phyloP scores from a whole-genome alignment of 2,329 filamentous ascomycete genomes.

The Byssothecium circinans region DNA sequence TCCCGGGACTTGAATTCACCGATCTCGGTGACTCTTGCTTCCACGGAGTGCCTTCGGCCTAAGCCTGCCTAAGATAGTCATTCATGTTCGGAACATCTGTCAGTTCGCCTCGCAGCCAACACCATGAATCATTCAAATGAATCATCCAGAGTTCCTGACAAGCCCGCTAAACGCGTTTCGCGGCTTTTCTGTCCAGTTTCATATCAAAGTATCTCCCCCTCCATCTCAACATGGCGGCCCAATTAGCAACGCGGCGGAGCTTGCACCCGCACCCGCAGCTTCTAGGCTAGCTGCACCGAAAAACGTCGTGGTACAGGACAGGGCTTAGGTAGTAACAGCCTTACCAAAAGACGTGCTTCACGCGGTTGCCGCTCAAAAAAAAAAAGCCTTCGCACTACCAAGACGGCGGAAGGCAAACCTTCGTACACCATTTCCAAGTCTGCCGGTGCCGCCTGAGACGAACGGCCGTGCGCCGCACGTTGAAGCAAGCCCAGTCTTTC shows the following conservation, averaged over 20 bases:
- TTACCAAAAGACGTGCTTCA: slow-evolving; percentile 27
- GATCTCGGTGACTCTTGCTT: too few relatives aligned
- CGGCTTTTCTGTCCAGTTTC: slow-evolving; percentile 1
- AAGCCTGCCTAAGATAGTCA: too few relatives aligned
- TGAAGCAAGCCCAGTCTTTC: background rate
- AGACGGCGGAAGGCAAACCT: background rate
- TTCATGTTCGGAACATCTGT: too few relatives aligned
- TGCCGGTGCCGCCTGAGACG: background rate
- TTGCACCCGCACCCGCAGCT: background rate
- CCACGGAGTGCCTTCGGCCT: too few relatives aligned
- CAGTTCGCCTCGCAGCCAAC: background rate
- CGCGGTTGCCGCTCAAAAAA: slow-evolving; percentile 31
- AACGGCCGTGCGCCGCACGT: background rate
- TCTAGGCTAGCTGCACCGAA: slow-evolving; percentile 15
- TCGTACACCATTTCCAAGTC: background rate
- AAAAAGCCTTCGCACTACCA: background rate
- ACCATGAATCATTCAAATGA: background rate
- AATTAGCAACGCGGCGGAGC: slow-evolving; percentile 24
- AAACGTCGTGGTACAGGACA: slow-evolving; percentile 12
- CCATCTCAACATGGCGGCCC: slow-evolving; percentile 15
- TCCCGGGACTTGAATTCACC: too few relatives aligned
- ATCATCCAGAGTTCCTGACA: background rate
- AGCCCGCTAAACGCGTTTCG: slow-evolving; percentile 7
- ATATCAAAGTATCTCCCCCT: slow-evolving; percentile 3
- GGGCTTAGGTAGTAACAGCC: slow-evolving; percentile 20